Base-by-base conservation (phyloP, 495 filamentous ascomycete species). In the Penicillium psychrofluorescens region DNA sequence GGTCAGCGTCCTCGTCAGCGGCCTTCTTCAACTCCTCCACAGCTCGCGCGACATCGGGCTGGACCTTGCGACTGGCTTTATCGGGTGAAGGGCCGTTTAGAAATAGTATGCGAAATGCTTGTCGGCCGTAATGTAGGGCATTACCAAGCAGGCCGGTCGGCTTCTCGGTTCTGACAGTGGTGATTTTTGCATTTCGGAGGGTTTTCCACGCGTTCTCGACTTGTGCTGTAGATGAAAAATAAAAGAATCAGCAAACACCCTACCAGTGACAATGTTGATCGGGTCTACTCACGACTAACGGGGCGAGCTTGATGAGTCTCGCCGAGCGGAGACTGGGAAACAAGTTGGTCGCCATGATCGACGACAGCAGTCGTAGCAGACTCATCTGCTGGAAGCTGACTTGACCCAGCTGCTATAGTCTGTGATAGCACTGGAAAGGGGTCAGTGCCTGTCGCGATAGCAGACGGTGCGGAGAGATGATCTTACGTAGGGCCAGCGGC, bases 1-100 rank as follows among this genome's bases (percentile, higher is more conserved):
- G 71, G 56, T 92, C 86, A 13, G 59, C 43, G 43, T 84, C 82
- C 46, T 83, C 68, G 22, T 79, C 66, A 28, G 87, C 86, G 15
- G 94, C 88, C 33, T 78, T 70, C 54, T 87, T 77, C 43, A 99
- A 72, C 36, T 91, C 74, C 40, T 74, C 72, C 32, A 95, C 84
- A 1, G 88, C 90, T 34, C 57, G 49, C 14, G 52, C 49, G 9
- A 78, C 51, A 9, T 51, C 47, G 4, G 63, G 53, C 32, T 56
- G 53, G 7, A 67, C 36, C 45, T 64, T 67, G n/a, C 39, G 54
- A 33, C 53, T 46, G 8, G 45, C n/a, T 10, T 43, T 43, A 38
- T 61, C 55, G 4, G 57, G 45, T 11, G 50, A 49, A 5, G 73
- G 70, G 7, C 64, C 63, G 43, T 78, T 78, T 61, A 77, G 60